Conservation (phyloP, 495 filamentous ascomycete genomes). For the Aspergillus baeticus region DNA sequence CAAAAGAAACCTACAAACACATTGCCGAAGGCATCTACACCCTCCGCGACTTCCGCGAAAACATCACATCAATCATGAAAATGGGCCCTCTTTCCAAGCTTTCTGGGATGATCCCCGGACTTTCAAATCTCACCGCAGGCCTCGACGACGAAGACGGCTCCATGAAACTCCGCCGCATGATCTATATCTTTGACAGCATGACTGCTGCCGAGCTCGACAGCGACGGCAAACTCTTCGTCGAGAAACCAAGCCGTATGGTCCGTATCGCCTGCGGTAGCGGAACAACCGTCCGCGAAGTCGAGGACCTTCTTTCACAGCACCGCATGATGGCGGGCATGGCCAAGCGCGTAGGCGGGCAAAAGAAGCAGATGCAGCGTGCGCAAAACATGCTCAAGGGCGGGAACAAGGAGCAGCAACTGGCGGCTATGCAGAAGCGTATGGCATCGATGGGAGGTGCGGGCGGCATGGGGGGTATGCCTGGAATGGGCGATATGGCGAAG, state of each 20-base stretch:
- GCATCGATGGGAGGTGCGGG: constrained; percentile 87
- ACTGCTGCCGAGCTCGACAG: constrained; percentile 90
- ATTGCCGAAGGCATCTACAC: constrained; percentile 96
- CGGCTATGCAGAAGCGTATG: constrained; percentile 94
- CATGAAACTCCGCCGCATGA: constrained; percentile 93
- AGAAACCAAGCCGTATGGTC: constrained; percentile 92
- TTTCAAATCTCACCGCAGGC: constrained; percentile 86
- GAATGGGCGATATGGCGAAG: constrained; percentile 76
- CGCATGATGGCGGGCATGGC: constrained; percentile 99
- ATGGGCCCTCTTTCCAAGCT: constrained; percentile 98
- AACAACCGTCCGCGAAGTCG: constrained; percentile 90
- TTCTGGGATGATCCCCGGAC: constrained; percentile 97
- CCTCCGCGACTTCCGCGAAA: constrained; percentile 88
- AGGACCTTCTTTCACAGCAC: constrained; percentile 96
- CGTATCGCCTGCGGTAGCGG: constrained; percentile 86
- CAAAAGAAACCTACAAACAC: constrained; percentile 99
- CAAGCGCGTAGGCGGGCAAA: constrained; percentile 95
- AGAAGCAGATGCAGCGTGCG: constrained; percentile 94
- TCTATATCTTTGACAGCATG: constrained; percentile 99
- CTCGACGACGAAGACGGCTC: constrained; percentile 97
- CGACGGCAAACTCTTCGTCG: constrained; percentile 91
- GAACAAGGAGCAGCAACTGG: constrained; percentile 90
- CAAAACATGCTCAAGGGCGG: constrained; percentile 86
- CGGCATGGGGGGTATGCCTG: constrained; percentile 52
- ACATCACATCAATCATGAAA: constrained; percentile 98